A percentile compares a stretch with the other conserved stretches of the same genome.
phyloP scores from a whole-genome alignment of 306 rosid genomes.

The Fragaria ananassa region DNA sequence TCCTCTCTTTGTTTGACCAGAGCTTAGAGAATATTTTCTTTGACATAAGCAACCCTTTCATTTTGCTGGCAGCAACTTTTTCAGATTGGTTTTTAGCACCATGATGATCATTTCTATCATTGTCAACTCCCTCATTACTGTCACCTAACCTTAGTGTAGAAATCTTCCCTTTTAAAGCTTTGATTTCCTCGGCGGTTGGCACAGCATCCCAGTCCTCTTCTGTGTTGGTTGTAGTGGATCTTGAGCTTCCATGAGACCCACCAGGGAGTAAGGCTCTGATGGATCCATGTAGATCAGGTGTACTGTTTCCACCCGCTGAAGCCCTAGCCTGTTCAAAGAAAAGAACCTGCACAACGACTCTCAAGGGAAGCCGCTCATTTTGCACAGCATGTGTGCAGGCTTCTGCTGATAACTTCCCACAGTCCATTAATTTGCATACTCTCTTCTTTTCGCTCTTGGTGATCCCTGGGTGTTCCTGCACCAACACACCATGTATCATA shows the following conservation, averaged over 20 bases:
- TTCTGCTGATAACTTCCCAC: conserved; percentile 77
- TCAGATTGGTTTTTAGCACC: conserved; percentile 40
- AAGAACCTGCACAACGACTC: conserved; percentile 84
- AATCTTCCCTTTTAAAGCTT: conserved; percentile 66
- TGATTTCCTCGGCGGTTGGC: conserved; percentile 68
- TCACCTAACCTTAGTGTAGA: conserved; percentile 42
- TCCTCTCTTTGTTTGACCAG: conserved; percentile 77
- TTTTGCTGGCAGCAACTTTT: conserved; percentile 50
- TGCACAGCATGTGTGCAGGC: conserved; percentile 96
- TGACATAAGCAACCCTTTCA: conserved; percentile 60
- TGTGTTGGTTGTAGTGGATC: conserved; percentile 78
- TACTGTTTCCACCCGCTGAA: conserved; percentile 54
- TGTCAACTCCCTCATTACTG: conserved; percentile 26
- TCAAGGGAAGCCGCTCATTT: conserved; percentile 86
- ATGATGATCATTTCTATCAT: conserved; percentile 27
- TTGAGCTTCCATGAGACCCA: conserved; percentile 75
- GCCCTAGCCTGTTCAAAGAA: conserved; percentile 86
- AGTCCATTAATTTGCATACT: conserved; percentile 86
- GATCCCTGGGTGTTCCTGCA: conserved; percentile 90
- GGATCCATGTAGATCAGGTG: conserved; percentile 62
- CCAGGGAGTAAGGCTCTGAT: conserved; percentile 62
- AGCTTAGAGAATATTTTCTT: conserved; percentile 79
- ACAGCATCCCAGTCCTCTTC: conserved; percentile 85
- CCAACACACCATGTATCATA: conserved; percentile 7
- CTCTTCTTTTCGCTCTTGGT: conserved; percentile 79